Percentiles rank a stretch among this genome's conserved stretches.
phyloP scores from a whole-genome alignment of 83 land plant species.

The Diphasiastrum complanatum region DNA sequence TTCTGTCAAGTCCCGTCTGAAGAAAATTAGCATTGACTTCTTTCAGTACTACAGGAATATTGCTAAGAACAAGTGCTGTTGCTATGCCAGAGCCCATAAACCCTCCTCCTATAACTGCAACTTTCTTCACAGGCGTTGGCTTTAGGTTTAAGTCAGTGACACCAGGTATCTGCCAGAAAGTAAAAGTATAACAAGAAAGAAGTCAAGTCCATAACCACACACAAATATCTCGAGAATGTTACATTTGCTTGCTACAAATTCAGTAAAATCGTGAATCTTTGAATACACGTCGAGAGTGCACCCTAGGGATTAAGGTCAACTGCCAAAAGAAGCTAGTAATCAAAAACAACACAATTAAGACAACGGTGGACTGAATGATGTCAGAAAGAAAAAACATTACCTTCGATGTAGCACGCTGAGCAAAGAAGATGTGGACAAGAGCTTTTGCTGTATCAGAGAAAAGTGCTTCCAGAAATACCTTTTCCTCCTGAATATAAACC shows the following conservation, averaged over 20 bases:
- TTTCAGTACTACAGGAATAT: slow-evolving; percentile 66
- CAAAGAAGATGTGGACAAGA: slow-evolving; percentile 8
- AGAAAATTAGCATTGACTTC: slow-evolving; percentile 71
- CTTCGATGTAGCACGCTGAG: slow-evolving; percentile 11
- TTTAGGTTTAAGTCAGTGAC: slow-evolving; percentile 76
- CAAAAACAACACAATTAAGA: no score
- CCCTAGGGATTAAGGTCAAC: background rate
- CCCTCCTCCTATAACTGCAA: slow-evolving; percentile 92
- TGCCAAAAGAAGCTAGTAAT: background rate
- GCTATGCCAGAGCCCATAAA: slow-evolving; percentile 97
- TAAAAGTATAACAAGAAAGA: background rate
- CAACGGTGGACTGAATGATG: background rate
- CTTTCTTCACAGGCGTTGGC: slow-evolving; percentile 56
- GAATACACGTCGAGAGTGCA: background rate
- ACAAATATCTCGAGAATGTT: no score
- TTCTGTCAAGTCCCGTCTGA: slow-evolving; percentile 54
- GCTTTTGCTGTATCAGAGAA: slow-evolving; percentile 2
- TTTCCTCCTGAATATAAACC: slow-evolving; percentile 6
- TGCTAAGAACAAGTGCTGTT: slow-evolving; percentile 61
- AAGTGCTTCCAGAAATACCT: slow-evolving; percentile 2
- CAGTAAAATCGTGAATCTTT: background rate
- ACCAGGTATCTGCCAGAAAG: slow-evolving; percentile 55
- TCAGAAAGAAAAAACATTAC: background rate
- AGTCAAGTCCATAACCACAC: background rate
- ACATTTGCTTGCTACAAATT: no score